A percentile compares a stretch with the other conserved stretches of the same genome.
phyloP scores from a whole-genome alignment of 352 stramenopile species.

The Thraustochytrium sp. region DNA sequence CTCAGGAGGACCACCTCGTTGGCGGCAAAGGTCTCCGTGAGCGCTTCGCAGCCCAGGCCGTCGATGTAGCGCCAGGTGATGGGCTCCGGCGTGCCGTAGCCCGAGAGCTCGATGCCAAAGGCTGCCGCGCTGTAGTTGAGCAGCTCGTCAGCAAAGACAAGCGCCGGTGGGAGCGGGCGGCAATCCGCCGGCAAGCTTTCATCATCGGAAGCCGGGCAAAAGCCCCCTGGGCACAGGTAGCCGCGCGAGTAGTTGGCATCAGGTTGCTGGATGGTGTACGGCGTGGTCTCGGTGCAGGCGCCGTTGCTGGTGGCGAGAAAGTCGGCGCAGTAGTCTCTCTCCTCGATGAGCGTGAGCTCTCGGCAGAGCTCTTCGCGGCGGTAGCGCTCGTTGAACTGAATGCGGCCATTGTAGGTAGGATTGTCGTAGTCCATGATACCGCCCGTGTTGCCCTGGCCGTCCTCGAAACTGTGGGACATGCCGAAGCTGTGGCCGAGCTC shows the following conservation, averaged over 20 bases:
- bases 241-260: not conserved
- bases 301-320: not conserved
- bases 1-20: not conserved
- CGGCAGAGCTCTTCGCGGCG: not conserved
- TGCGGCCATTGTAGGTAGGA: conserved; percentile 16
- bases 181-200: not conserved
- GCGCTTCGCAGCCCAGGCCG: not conserved
- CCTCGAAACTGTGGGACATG: conserved; percentile 31
- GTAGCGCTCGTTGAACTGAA: conserved; percentile 41
- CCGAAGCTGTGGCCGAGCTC: conserved; percentile 33
- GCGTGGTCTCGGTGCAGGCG: not conserved
- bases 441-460: conserved; percentile 30
- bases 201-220: not conserved
- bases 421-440: conserved; percentile 42
- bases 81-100: not conserved
- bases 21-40: not conserved
- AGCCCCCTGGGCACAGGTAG: not conserved
- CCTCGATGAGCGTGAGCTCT: not conserved
- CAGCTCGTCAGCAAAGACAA: not conserved
- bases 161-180: not conserved
- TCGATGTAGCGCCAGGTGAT: not conserved
- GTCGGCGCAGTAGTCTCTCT: not conserved
- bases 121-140: conserved; percentile 29
- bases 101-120: conserved; percentile 18
- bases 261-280: not conserved